A percentile compares a stretch with the other conserved stretches of the same genome.
Evolutionary conservation across 176 grass and related monocot species (phyloP).

Genomic region (Bonia amplexicaulis): DNA sequence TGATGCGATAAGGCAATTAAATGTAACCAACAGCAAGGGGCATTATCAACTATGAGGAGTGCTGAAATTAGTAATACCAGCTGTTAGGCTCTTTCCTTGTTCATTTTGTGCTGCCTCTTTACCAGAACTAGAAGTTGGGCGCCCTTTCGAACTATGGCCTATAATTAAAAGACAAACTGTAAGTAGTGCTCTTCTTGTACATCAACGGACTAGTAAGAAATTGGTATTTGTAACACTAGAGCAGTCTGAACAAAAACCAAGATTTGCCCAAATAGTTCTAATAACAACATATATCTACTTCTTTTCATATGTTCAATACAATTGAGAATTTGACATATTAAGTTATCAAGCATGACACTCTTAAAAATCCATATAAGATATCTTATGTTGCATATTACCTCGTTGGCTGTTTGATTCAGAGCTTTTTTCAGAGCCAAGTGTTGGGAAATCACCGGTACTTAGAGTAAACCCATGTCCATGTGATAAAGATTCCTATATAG

Average conservation of each 20-base stretch:
- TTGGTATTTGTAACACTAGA: slow-evolving; percentile 1
- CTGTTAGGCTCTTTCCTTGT: slow-evolving; percentile 31
- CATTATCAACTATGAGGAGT: background rate
- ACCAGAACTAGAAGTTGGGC: slow-evolving; percentile 61
- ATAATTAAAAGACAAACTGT: slow-evolving; percentile 25
- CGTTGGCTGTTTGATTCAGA: slow-evolving; percentile 52
- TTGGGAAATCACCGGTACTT: slow-evolving; percentile 90
- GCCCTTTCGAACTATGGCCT: slow-evolving; percentile 78
- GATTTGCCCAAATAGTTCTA: background rate
- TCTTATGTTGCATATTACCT: slow-evolving; percentile 46
- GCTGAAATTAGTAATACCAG: slow-evolving; percentile 42
- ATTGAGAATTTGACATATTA: slow-evolving; percentile 2
- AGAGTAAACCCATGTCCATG: slow-evolving; percentile 73
- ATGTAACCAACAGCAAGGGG: slow-evolving; percentile 7
- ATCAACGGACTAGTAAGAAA: background rate
- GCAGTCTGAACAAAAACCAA: background rate
- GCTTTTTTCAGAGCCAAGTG: slow-evolving; percentile 78
- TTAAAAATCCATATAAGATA: background rate
- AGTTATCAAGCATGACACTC: background rate
- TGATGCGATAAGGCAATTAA: slow-evolving; percentile 4
- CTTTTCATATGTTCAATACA: background rate
- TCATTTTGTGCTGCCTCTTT: slow-evolving; percentile 50
- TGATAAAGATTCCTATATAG: slow-evolving; percentile 50
- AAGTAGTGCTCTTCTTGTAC: slow-evolving; percentile 1
- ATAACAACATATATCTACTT: slow-evolving; percentile 2